Evolutionary conservation across 257 asterid genomes (phyloP).

Genomic region (Fraxinus americana): DNA sequence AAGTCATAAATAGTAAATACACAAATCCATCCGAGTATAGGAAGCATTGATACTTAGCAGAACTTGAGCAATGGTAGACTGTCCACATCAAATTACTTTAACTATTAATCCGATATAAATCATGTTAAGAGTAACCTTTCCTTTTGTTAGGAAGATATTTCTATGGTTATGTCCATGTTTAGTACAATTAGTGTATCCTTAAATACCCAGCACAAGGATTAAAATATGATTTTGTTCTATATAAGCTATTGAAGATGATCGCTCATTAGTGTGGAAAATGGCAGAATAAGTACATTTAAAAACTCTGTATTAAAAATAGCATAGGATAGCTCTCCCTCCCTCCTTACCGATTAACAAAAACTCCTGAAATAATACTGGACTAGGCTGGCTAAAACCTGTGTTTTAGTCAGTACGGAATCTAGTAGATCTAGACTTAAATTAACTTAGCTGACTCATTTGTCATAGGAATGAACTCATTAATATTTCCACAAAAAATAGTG

Average conservation of each 20-base stretch:
- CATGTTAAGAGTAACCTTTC: background rate
- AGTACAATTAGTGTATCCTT: background rate
- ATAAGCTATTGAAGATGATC: background rate
- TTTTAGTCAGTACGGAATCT: background rate
- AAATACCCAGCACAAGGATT: background rate
- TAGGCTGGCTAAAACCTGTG: background rate
- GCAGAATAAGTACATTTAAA: no score
- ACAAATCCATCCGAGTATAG: background rate
- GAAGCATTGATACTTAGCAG: background rate
- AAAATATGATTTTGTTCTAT: background rate
- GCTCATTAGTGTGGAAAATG: no score
- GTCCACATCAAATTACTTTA: constrained; percentile 8
- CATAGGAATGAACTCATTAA: background rate
- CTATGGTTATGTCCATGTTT: background rate
- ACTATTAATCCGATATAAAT: constrained; percentile 4
- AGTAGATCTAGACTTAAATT: background rate
- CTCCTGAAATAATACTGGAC: background rate
- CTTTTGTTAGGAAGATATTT: constrained; percentile 1
- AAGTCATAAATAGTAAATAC: background rate
- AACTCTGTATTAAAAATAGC: background rate
- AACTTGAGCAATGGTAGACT: constrained; percentile 7
- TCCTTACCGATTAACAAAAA: background rate
- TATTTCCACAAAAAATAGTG: background rate
- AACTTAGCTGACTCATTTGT: background rate
- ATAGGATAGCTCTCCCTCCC: background rate